Percentiles rank a stretch among this genome's conserved stretches.
phyloP scores from a whole-genome alignment of 2,329 filamentous ascomycete genomes.

The Exophiala calicioides region DNA sequence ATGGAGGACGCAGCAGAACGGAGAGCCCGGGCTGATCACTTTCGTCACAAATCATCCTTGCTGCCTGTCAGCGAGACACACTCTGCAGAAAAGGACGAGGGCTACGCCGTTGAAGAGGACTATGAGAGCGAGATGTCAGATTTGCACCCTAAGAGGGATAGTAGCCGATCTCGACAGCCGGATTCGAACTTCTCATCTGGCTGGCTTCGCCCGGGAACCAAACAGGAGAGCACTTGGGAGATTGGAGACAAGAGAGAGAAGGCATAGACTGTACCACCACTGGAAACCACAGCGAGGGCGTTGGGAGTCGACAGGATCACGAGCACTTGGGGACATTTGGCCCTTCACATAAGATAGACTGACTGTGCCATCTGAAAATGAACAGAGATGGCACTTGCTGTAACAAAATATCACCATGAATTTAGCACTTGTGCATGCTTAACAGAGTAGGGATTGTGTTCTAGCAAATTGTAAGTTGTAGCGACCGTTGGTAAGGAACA shows the following conservation, averaged over 20 bases:
- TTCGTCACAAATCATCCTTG: constrained; percentile 62
- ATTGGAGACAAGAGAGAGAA: constrained; percentile 43
- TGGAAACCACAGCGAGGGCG: constrained; percentile 22
- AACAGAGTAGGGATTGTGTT: not conserved
- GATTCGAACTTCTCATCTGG: constrained; percentile 27
- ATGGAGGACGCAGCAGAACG: constrained; percentile 86
- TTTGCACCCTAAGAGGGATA: constrained; percentile 43
- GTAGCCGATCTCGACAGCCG: constrained; percentile 39
- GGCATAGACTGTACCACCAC: constrained; percentile 25
- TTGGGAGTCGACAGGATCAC: constrained; percentile 23
- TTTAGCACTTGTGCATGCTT: constrained; percentile 2
- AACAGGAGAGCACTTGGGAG: constrained; percentile 82
- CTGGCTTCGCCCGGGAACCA: constrained; percentile 78
- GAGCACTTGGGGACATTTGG: too few species aligned
- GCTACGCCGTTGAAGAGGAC: constrained; percentile 9
- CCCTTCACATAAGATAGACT: too few species aligned
- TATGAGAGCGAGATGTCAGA: constrained; percentile 16
- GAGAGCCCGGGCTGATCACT: constrained; percentile 65
- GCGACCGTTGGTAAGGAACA: constrained; percentile 69
- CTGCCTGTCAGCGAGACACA: constrained; percentile 63
- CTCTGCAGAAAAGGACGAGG: constrained; percentile 33
- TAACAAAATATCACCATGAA: too few species aligned
- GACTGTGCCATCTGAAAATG: too few species aligned
- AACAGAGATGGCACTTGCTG: too few species aligned
- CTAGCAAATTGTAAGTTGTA: constrained; percentile 49